Base-by-base conservation (phyloP, 2,329 filamentous ascomycete species). In the Alternaria gaisen region DNA sequence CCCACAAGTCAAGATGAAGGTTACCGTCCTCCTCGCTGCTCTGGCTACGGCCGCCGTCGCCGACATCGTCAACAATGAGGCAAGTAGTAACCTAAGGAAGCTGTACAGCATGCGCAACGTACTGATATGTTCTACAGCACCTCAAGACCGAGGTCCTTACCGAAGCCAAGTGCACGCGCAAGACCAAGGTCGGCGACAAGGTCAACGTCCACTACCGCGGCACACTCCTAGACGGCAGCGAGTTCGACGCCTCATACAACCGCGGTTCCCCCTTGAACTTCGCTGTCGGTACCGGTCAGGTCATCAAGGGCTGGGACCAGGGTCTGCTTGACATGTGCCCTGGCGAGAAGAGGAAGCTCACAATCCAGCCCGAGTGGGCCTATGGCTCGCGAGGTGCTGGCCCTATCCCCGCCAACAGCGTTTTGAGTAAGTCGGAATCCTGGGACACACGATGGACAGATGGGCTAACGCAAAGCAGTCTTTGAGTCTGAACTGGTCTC, bases 291-390 rank as follows among this genome's bases (percentile, higher is more conserved):
- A 83, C 85, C 56, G 94, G 94, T 46, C 88, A 91, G 79, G 95
- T 98, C 61, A 99, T 99, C 81, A 93, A 95, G 84, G 94, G 94
- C 74, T 97, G 94, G 94, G 94, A 98, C 73, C 83, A 97, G 76
- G 94, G 94, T 53, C 87, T 98, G 24, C 77, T 96, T 46, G 92
- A 94, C 76, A 98, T 98, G 94, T 98, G 94, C 81, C 90, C 95
- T 71, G 95, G 95, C 66, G 94, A 99, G 85, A 97, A 97, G 88
- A 87, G 80, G 81, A 94, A 89, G 60, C 83, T 99, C 77, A 98
- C 93, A 28, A 95, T 99, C 54, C 93, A 93, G 53, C 93, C 94
- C 22, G 90, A 92, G 77, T 87, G 90, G 75, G 94, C 90, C 52
- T 98, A 97, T 77, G 94, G 94, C 61, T 83, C 89, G 66, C 87